Percentiles rank a stretch among this genome's conserved stretches.
These are phyloP conservation scores for Penicillium sclerotiorum DNA, from an alignment of 2,329 filamentous ascomycete species.

Conservation along the genomic window DNA sequence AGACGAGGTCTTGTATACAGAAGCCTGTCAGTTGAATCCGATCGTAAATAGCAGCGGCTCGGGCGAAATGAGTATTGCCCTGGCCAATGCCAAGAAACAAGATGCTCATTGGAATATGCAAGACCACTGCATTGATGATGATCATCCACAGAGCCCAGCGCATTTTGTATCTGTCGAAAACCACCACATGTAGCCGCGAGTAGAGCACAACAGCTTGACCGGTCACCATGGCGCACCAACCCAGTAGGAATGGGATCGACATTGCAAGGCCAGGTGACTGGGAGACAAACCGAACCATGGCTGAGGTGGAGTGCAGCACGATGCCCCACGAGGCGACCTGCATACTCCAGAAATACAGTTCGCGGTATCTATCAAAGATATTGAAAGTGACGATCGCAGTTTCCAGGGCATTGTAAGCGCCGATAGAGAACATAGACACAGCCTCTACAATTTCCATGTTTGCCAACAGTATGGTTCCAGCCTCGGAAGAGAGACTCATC, in stretches of 20 bases:
- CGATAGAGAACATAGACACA: conserved; percentile 14
- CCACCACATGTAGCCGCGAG: conserved; percentile 46
- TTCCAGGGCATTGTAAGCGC: conserved; percentile 46
- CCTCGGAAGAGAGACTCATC: conserved; percentile 6
- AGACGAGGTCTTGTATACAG: conserved; percentile 54
- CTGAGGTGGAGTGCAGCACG: conserved; percentile 38
- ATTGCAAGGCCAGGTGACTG: conserved; percentile 3
- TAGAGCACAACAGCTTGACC: conserved; percentile 49
- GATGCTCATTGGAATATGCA: conserved; percentile 44
- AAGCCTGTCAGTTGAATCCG: conserved; percentile 55
- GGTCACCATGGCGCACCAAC: conserved; percentile 47
- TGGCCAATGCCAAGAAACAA: conserved; percentile 35
- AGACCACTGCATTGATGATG: conserved; percentile 39
- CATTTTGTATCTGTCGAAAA: conserved; percentile 36
- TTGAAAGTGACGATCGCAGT: conserved; percentile 45
- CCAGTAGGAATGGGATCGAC: conserved; percentile 26
- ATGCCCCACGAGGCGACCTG: conserved; percentile 42
- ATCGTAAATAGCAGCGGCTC: conserved; percentile 41
- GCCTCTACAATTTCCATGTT: conserved; percentile 11
- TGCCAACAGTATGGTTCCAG: conserved; percentile 1
- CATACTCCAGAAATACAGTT: conserved; percentile 51
- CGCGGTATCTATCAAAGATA: conserved; percentile 43
- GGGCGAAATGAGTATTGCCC: conserved; percentile 10
- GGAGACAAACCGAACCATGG: conserved; percentile 22
- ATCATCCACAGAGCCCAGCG: conserved; percentile 45